Percentiles rank a stretch among this genome's conserved stretches.
Conservation (phyloP, 2,329 filamentous ascomycete genomes). For the Aspergillus neoniger region DNA sequence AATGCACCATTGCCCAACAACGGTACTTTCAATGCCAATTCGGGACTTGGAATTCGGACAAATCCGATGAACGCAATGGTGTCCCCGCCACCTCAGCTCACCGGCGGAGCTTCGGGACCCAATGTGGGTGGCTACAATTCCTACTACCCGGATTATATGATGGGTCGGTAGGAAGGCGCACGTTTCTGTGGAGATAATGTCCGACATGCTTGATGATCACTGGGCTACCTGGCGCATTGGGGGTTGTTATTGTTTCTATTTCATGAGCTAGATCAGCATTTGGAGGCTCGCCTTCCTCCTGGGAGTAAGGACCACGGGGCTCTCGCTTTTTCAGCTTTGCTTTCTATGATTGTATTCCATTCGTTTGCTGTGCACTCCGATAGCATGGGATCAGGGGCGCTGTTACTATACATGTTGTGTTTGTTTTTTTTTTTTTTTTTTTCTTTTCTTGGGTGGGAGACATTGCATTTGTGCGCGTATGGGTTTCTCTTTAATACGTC, state of each 20-base stretch:
- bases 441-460: slow-evolving; percentile 28
- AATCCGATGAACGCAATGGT: slow-evolving; percentile 36
- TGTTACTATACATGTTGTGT: slow-evolving; percentile 29
- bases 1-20: slow-evolving; percentile 34
- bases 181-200: slow-evolving; percentile 38
- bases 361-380: slow-evolving; percentile 26
- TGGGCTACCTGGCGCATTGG: slow-evolving; percentile 45
- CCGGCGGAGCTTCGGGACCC: slow-evolving; percentile 31
- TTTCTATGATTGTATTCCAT: slow-evolving; percentile 21
- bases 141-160: slow-evolving; percentile 52
- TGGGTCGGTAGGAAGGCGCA: slow-evolving; percentile 44
- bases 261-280: slow-evolving; percentile 46
- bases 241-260: slow-evolving; percentile 32
- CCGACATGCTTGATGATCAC: slow-evolving; percentile 47
- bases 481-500: slow-evolving; percentile 18
- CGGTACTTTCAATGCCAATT: slow-evolving; percentile 38
- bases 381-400: slow-evolving; percentile 38
- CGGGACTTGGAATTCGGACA: slow-evolving; percentile 41
- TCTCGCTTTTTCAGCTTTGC: slow-evolving; percentile 34
- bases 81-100: slow-evolving; percentile 32
- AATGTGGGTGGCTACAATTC: slow-evolving; percentile 40
- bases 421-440: slow-evolving; percentile 22
- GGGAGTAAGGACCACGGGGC: slow-evolving; percentile 39
- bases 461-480: slow-evolving; percentile 32
- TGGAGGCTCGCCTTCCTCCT: slow-evolving; percentile 40